phyloP scores from a whole-genome alignment of 768 basidiomycete species.

The Tricholoma furcatifolium region DNA sequence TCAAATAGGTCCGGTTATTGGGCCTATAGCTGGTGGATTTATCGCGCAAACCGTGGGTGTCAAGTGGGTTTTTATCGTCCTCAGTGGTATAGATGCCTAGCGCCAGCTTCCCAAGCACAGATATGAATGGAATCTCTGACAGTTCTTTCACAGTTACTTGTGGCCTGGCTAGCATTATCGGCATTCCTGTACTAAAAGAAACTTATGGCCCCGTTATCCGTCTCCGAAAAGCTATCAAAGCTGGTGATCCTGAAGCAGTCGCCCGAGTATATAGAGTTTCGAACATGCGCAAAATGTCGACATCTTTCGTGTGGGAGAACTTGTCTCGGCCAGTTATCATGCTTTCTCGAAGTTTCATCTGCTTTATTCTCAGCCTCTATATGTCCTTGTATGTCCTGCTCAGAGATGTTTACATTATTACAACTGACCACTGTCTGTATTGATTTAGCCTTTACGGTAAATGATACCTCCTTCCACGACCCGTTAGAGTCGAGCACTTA shows the following conservation, averaged over 20 bases:
- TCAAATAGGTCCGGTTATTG: conserved; percentile 48
- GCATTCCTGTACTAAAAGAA: conserved; percentile 63
- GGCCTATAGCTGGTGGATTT: conserved; percentile 67
- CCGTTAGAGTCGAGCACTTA: too few relatives aligned
- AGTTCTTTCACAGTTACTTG: conserved; percentile 31
- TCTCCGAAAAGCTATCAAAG: conserved; percentile 34
- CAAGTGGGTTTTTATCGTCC: conserved; percentile 59
- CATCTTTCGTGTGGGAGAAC: conserved; percentile 56
- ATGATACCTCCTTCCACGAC: too few relatives aligned
- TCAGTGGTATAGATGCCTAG: conserved; percentile 41
- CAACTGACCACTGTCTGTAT: too few relatives aligned
- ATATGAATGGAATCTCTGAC: not conserved
- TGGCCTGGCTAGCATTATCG: conserved; percentile 42
- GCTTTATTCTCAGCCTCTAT: too few relatives aligned
- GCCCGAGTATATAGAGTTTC: conserved; percentile 28
- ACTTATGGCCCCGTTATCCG: conserved; percentile 76
- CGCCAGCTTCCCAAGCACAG: too few relatives aligned
- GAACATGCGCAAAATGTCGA: conserved; percentile 27
- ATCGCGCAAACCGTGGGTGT: conserved; percentile 57
- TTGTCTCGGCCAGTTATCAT: conserved; percentile 59
- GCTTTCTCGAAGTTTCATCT: too few relatives aligned
- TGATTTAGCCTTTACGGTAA: too few relatives aligned
- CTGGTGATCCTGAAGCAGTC: conserved; percentile 46
- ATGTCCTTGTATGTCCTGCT: too few relatives aligned
- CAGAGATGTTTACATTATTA: too few relatives aligned